Conservation (phyloP, 176 grass and related monocot species). For the Carex parvula region DNA sequence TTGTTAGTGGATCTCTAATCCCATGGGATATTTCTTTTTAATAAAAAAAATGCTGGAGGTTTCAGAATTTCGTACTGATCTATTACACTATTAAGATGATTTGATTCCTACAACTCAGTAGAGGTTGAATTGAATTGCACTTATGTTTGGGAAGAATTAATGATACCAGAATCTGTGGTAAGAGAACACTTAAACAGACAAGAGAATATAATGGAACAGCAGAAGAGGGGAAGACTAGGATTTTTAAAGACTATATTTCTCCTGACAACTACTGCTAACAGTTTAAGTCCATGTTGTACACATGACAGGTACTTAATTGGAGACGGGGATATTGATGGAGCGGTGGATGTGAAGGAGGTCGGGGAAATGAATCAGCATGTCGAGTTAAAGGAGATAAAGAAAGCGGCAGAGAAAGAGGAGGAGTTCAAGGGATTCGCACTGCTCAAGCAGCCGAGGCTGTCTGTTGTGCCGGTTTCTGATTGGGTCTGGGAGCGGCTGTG, state of each 20-base stretch:
- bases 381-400: constrained; percentile 58
- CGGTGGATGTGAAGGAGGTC: constrained; percentile 63
- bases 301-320: not conserved
- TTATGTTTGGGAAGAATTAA: too few relatives aligned
- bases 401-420: constrained; percentile 45
- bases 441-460: constrained; percentile 65
- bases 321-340: constrained; percentile 30
- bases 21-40: too few relatives aligned
- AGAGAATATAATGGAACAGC: not conserved
- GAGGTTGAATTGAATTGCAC: not conserved
- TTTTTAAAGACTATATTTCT: not conserved
- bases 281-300: not conserved
- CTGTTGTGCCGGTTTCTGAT: constrained; percentile 63
- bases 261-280: not conserved
- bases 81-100: not conserved
- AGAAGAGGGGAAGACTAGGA: not conserved
- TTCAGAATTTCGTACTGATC: too few relatives aligned
- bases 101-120: not conserved
- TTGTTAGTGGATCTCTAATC: too few relatives aligned
- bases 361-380: constrained; percentile 48
- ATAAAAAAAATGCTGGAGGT: too few relatives aligned
- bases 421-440: constrained; percentile 66
- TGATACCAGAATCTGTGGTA: not conserved
- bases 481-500: constrained; percentile 65
- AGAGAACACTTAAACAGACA: not conserved